These are phyloP conservation scores for Colletotrichum cereale DNA, from an alignment of 2,329 filamentous ascomycete species.

Conservation along the genomic window DNA sequence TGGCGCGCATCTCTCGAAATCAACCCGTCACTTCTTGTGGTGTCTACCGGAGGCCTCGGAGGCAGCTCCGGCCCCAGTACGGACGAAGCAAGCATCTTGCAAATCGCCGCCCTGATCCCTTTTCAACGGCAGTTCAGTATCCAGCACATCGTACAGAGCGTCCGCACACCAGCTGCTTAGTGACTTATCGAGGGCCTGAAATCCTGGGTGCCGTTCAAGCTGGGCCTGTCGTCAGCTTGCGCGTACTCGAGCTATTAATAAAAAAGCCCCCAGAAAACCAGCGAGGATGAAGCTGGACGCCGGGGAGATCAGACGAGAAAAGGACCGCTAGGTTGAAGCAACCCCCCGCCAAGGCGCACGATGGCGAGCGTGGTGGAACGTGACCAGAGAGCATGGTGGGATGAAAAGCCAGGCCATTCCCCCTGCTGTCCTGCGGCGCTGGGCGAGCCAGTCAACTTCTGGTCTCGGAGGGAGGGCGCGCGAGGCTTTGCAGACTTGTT, in stretches of 20 bases:
- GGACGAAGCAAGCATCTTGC: not conserved
- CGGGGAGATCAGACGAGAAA: not conserved
- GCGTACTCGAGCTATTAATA: not conserved
- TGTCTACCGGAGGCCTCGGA: not conserved
- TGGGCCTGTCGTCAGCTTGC: not conserved
- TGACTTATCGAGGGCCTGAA: not conserved
- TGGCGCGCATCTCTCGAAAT: not conserved
- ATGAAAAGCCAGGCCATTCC: not conserved
- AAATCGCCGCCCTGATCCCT: not conserved
- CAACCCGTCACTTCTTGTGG: not conserved
- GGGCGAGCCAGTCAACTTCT: no score
- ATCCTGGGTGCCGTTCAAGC: not conserved
- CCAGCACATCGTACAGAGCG: not conserved
- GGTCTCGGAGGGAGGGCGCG: no score
- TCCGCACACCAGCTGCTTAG: not conserved
- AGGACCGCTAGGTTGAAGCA: not conserved
- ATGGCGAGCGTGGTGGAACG: not conserved
- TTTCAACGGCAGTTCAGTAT: not conserved
- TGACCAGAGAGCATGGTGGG: not conserved
- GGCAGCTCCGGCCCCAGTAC: not conserved
- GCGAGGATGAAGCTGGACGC: not conserved
- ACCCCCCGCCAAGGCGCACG: not conserved
- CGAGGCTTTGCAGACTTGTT: no score
- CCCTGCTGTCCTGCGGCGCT: no score
- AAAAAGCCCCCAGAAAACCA: not conserved